Base-by-base conservation (phyloP, 139 green algal species). In the Tetradesmus obliquus region DNA sequence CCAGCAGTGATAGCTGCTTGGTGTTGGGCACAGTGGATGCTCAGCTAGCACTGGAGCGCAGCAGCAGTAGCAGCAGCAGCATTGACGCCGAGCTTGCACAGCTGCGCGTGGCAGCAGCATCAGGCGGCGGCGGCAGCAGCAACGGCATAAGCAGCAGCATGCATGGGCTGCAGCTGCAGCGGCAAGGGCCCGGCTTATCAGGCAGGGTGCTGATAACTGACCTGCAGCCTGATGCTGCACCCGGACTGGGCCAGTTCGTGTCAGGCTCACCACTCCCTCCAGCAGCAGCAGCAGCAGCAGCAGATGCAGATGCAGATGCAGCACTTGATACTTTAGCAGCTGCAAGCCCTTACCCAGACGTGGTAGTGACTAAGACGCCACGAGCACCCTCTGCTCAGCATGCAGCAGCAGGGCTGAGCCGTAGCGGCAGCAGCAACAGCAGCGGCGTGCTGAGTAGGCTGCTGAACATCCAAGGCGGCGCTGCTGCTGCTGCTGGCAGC, bases 1-100 rank as follows among this genome's bases (percentile, higher is more conserved):
- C 2, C 32, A 81, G 85, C 45, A 45, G 84, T 32, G n/a, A 19
- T 45, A 82, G 62, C 13, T 74, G 51, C 80, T 12, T 89, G 32
- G 62, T 82, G 45, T 32, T 89, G 19, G 85, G 45, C 55, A 89
- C 85, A 62, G 85, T 89, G 12, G 85, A 89, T 62, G 32, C 62
- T 10, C 85, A 89, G 45, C 19, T 89, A 7, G 53, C 32, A 17
- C 66, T 82, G 5, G 85, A 79, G 32, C 66, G 54, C 62, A 89
- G 85, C 5, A 60, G 85, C 66, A 54, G 62, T 32, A 82, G 62
- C 62, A 89, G 57, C 84, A 88, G 84, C 57, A 88, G 22, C 12
- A n/a, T 89, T 24, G 85, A 89, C 55, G 66, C 62, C n/a, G 53
- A 89, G 62, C 6, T 89, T 45, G 53, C 32, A 17, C 66, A 55